Evolutionary conservation across 2,329 filamentous ascomycete species (phyloP).

Genomic region (Annulohypoxylon truncatum): DNA sequence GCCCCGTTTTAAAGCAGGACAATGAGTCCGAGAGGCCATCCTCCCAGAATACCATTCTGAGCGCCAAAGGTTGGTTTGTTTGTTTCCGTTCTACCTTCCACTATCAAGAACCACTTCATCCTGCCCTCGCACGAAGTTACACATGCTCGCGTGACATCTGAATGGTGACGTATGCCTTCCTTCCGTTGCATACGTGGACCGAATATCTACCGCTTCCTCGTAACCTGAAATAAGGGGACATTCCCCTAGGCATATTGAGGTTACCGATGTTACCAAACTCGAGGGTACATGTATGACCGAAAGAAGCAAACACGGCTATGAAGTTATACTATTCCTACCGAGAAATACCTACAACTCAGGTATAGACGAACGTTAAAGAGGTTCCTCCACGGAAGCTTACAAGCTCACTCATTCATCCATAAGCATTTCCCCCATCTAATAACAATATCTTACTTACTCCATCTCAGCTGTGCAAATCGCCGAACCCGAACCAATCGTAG

Average conservation of each 20-base stretch:
- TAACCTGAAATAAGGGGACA: neutral
- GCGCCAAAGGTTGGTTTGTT: conserved; percentile 46
- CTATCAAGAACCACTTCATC: neutral
- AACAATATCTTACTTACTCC: conserved; percentile 35
- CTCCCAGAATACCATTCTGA: conserved; percentile 36
- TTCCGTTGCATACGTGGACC: neutral
- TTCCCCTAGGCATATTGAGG: neutral
- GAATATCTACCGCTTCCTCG: neutral
- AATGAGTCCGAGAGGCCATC: conserved; percentile 47
- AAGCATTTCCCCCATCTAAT: neutral
- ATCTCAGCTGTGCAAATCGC: conserved; percentile 67
- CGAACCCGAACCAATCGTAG: conserved; percentile 58
- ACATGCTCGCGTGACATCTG: conserved; percentile 9
- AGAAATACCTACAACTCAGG: neutral
- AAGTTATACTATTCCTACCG: neutral
- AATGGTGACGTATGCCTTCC: conserved; percentile 5
- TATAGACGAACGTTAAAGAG: neutral
- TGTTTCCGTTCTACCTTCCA: conserved; percentile 1
- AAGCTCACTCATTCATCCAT: neutral
- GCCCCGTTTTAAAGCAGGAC: conserved; percentile 50
- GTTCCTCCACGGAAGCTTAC: conserved; percentile 14
- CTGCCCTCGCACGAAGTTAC: conserved; percentile 5
- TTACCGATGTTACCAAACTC: neutral
- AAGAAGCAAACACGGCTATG: neutral
- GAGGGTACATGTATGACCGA: neutral